Base-by-base conservation (phyloP, 1,139 yeast species). In the Diutina pseudorugosa region DNA sequence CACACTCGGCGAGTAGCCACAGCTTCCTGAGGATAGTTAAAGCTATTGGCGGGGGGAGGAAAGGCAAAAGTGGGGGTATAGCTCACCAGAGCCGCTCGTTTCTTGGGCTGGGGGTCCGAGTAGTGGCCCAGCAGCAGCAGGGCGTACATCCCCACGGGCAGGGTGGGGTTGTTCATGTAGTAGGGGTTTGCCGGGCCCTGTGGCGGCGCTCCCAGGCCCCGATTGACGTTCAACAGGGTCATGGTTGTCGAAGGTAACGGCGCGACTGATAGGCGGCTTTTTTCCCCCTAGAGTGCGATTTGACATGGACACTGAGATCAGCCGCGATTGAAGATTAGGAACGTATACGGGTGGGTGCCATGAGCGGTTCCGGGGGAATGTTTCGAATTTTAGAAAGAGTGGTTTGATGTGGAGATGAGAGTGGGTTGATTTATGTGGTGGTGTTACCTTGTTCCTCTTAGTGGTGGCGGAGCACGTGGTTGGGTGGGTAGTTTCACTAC, bases 1-100 rank as follows among this genome's bases (percentile, higher is more conserved):
- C 95, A 86, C 0, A 85, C 76, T 53, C 94, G 59, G 20, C 33
- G 20, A n/a, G 30, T 21, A 14, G 19, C 3, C 25, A 19, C n/a
- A 3, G 23, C 16, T 5, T 12, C 45, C n/a, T 16, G 25, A 3
- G 45, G 45, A n/a, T 19, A 42, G 11, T 42, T 19, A 5, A 19
- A 42, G 16, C 36, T 30, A 19, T 42, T 42, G 3, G 45, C 25
- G 3, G 45, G 23, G 6, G 20, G 47, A 20, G 44, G 44, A 9
- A 18, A 11, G 16, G 49, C 11, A 4, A 45, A 25, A 14, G 49
- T 21, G 12, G 49, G 49, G 9, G 49, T 27, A 18, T 27, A 45
- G 19, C 40, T 25, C 21, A 45, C 19, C 21, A 9, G 11, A 4
- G 49, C 49, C 40, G 18, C 20, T 7, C 49, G 49, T 18, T 45